Base-by-base conservation (phyloP, 2,329 filamentous ascomycete genomes). In the Ustulina deusta region DNA sequence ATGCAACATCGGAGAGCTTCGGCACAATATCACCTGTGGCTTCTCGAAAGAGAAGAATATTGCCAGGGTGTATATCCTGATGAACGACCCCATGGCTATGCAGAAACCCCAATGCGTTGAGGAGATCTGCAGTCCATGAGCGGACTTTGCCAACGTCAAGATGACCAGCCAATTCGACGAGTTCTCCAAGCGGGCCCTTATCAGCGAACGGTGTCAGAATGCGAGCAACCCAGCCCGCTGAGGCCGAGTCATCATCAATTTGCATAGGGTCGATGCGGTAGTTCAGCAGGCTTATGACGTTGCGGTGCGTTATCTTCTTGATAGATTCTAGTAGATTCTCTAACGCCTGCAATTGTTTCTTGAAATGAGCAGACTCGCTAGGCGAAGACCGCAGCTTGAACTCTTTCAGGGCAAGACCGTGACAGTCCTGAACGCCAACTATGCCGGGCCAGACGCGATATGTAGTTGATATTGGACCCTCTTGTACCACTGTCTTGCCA, bases 101-200 rank as follows among this genome's bases (percentile, higher is more conserved):
- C 60, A 97, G 88, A 77, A 91, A 97, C 66, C 93, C 92, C 32
- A 99, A 83, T 0, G 91, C 96, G 80, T 97, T 93, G 29, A 99
- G 86, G 20, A 99, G 84, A 74, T 97, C 93, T 66, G 94, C 89
- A n/a, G 93, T 96, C 91, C 94, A 98, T 27, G 93, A 90, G 61
- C 94, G 91, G 51, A 94, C 90, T 77, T 91, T 94, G 70, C 88
- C 87, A 59, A 92, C 87, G 48, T 91, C 88, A 58, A 97, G 82
- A 34, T 87, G 87, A 4, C 92, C 93, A 48, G 93, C 89, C 68
- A 95, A 87, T 64, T 95, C 91, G 34, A 99, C 84, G 22, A 97
- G 84, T 74, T 97, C 93, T 32, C 91, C 88, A 15, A 99, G 82
- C 0, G 94, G 93, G 0, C 93, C 94, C 78, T 93, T 94, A 60